A percentile compares a stretch with the other conserved stretches of the same genome.
These are phyloP conservation scores for Pseudogymnoascus sp. DNA, from an alignment of 2,329 filamentous ascomycete species.

Conservation along the genomic window DNA sequence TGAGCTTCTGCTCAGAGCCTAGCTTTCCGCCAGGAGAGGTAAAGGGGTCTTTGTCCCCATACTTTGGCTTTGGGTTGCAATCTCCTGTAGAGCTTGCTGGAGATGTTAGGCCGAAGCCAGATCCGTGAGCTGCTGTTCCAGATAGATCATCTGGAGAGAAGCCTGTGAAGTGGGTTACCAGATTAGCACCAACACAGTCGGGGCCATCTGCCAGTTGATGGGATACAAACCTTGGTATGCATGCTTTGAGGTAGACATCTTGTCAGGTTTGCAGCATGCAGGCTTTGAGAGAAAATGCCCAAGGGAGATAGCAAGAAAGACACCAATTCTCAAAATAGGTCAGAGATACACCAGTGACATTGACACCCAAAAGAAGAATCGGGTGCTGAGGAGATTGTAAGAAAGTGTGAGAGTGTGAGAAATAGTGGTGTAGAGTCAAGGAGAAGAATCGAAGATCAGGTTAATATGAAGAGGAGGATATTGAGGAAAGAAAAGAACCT, in stretches of 20 bases:
- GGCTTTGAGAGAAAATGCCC: neutral
- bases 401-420: neutral
- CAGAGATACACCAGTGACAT: neutral
- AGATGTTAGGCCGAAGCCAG: slow-evolving; percentile 18
- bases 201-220: slow-evolving; percentile 43
- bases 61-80: slow-evolving; percentile 17
- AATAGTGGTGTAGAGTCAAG: neutral
- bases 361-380: neutral
- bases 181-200: slow-evolving; percentile 55
- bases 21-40: slow-evolving; percentile 30
- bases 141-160: slow-evolving; percentile 53
- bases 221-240: slow-evolving; percentile 13
- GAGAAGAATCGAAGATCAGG: neutral
- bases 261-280: slow-evolving; percentile 1
- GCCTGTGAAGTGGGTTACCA: slow-evolving; percentile 55
- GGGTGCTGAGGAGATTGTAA: neutral
- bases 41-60: slow-evolving; percentile 48
- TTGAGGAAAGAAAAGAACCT: neutral
- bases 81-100: slow-evolving; percentile 18
- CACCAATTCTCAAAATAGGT: neutral
- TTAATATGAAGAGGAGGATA: neutral
- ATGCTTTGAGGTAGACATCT: slow-evolving; percentile 12
- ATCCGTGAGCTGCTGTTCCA: slow-evolving; percentile 10
- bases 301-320: neutral
- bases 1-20: slow-evolving; percentile 44